A percentile compares a stretch with the other conserved stretches of the same genome.
Conservation (phyloP, 352 stramenopile genomes). For the Globisporangium yorkense region DNA sequence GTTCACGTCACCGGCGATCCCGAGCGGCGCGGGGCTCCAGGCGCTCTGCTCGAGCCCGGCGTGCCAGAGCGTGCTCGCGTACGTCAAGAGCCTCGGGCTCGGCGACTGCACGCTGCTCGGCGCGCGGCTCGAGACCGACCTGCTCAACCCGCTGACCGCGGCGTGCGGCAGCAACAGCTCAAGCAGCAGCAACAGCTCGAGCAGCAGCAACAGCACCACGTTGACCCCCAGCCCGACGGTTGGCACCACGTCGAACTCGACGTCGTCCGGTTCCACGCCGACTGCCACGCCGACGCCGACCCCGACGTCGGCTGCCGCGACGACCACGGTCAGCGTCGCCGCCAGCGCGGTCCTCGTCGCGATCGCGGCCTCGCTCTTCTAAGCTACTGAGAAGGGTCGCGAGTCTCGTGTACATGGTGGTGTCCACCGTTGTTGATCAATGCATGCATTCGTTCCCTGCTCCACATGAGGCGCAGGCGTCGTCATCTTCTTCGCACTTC, state of each 20-base stretch:
- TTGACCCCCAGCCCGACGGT: neutral
- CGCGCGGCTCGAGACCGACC: slow-evolving; percentile 15
- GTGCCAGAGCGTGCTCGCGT: slow-evolving; percentile 16
- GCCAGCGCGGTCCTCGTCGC: too few relatives aligned
- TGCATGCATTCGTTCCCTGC: too few relatives aligned
- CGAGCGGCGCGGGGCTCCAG: slow-evolving; percentile 4
- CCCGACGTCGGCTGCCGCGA: too few relatives aligned
- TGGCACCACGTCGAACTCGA: neutral
- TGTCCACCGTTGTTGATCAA: too few relatives aligned
- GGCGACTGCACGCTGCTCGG: slow-evolving; percentile 24
- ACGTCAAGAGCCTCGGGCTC: slow-evolving; percentile 15
- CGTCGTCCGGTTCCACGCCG: neutral
- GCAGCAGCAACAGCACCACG: neutral
- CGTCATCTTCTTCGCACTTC: too few relatives aligned
- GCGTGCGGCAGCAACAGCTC: slow-evolving; percentile 1
- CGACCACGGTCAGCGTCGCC: too few relatives aligned
- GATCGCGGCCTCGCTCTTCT: too few relatives aligned
- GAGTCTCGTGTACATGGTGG: too few relatives aligned
- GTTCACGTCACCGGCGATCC: slow-evolving; percentile 1
- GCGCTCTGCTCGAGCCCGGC: slow-evolving; percentile 19
- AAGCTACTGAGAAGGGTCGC: too few relatives aligned
- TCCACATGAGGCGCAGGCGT: too few relatives aligned
- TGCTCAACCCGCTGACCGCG: slow-evolving; percentile 13
- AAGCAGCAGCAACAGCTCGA: neutral
- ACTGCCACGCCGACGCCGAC: too few relatives aligned